A percentile compares a stretch with the other conserved stretches of the same genome.
Conservation (phyloP, 148 eudicot species). For the Camellia sinensis region DNA sequence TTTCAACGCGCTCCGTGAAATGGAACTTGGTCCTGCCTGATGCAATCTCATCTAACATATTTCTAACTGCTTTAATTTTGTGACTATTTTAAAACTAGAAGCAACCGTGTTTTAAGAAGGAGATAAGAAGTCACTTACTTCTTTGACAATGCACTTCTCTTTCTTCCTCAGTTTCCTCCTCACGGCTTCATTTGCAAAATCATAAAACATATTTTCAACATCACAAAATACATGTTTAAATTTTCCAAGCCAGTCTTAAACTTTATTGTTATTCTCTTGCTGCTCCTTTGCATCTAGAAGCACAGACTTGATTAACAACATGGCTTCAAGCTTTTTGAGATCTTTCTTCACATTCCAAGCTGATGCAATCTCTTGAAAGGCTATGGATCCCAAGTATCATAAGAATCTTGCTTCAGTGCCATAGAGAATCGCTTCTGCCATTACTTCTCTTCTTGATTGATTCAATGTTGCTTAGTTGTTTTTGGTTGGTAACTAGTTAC, state of each 20-base stretch:
- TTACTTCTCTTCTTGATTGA: background rate
- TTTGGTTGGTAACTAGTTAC: background rate
- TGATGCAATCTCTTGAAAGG: background rate
- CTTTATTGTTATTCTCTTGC: background rate
- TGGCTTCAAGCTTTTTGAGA: background rate
- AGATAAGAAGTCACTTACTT: background rate
- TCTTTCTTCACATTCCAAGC: background rate
- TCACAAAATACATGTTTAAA: background rate
- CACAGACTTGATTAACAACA: background rate
- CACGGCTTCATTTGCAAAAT: background rate
- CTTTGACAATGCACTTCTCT: background rate
- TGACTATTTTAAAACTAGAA: background rate
- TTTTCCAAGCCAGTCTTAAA: background rate
- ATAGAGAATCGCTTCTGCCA: background rate
- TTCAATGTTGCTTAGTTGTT: background rate
- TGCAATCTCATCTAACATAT: background rate
- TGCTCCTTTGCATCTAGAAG: background rate
- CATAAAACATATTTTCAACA: background rate
- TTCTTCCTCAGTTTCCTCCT: background rate
- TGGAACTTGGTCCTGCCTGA: background rate
- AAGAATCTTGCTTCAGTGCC: background rate
- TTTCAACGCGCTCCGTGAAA: background rate
- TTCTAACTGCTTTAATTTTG: background rate
- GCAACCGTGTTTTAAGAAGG: background rate
- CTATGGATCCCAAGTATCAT: background rate